These are phyloP conservation scores for Plasmodium coatneyi DNA, from an alignment of 169 alveolate genomes.

Conservation along the genomic window DNA sequence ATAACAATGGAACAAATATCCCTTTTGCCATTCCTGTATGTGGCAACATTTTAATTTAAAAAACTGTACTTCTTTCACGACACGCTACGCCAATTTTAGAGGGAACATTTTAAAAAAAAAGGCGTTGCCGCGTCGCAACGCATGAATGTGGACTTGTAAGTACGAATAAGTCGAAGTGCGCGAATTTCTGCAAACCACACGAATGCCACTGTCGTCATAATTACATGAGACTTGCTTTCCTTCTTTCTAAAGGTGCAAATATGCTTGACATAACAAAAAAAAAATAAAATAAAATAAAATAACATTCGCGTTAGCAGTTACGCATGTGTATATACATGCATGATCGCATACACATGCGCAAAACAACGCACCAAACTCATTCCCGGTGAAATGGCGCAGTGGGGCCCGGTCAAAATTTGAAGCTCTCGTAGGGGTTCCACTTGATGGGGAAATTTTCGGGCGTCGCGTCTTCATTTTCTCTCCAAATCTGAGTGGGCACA, in stretches of 20 bases:
- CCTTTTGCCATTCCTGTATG: background rate
- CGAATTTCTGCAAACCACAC: background rate
- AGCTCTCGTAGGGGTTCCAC: constrained; percentile 80
- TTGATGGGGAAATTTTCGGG: constrained; percentile 84
- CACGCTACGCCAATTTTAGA: background rate
- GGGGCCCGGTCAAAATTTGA: constrained; percentile 64
- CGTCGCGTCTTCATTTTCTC: constrained; percentile 84
- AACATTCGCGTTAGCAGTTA: background rate
- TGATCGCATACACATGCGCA: background rate
- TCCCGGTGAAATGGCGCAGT: background rate
- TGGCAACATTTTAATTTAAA: background rate
- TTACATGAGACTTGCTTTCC: background rate
- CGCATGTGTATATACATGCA: background rate
- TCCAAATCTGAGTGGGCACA: constrained; percentile 73
- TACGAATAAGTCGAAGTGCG: background rate
- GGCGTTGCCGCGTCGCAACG: background rate
- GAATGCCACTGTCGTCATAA: background rate
- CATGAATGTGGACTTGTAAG: background rate
- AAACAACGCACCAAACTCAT: background rate
- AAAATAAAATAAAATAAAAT: background rate
- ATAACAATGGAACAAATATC: background rate
- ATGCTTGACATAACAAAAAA: background rate
- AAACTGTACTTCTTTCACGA: background rate
- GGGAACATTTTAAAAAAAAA: background rate
- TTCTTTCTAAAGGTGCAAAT: background rate